Percentiles rank a stretch among this genome's conserved stretches.
phyloP scores from a whole-genome alignment of 83 land plant genomes.

The Larix sibirica region DNA sequence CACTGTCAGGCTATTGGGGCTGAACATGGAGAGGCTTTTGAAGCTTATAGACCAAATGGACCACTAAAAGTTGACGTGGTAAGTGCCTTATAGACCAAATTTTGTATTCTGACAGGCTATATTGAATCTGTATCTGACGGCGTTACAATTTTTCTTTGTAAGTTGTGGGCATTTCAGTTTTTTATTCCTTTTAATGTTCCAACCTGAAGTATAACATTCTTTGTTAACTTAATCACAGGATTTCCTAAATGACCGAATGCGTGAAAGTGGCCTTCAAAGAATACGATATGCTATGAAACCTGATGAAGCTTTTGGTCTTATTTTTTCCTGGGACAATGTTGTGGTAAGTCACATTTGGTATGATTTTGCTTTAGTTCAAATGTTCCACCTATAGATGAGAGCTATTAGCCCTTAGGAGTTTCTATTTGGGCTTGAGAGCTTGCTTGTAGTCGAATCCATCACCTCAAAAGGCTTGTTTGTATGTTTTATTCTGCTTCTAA shows the following conservation, averaged over 20 bases:
- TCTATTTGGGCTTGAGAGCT: background rate
- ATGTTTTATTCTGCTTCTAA: background rate
- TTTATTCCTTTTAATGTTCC: background rate
- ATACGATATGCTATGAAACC: constrained; percentile 97
- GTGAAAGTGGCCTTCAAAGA: constrained; percentile 82
- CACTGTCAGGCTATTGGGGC: constrained; percentile 93
- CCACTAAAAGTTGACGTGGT: constrained; percentile 96
- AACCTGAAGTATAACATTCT: background rate
- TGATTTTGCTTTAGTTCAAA: background rate
- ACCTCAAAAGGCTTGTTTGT: background rate
- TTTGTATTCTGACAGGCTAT: background rate
- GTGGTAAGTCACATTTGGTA: constrained; percentile 60
- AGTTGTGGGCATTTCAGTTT: background rate
- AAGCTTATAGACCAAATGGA: constrained; percentile 85
- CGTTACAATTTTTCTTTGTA: background rate
- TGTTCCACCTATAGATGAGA: background rate
- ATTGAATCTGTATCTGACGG: background rate
- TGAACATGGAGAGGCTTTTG: constrained; percentile 99
- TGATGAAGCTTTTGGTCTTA: constrained; percentile 97
- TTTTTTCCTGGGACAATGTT: constrained; percentile 99
- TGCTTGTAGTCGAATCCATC: background rate
- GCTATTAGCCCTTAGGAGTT: background rate
- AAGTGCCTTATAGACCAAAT: constrained; percentile 17
- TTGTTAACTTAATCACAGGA: constrained; percentile 48
- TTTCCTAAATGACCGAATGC: constrained; percentile 83